These are phyloP conservation scores for Curvularia sp. DNA, from an alignment of 2,329 filamentous ascomycete species.

Conservation along the genomic window DNA sequence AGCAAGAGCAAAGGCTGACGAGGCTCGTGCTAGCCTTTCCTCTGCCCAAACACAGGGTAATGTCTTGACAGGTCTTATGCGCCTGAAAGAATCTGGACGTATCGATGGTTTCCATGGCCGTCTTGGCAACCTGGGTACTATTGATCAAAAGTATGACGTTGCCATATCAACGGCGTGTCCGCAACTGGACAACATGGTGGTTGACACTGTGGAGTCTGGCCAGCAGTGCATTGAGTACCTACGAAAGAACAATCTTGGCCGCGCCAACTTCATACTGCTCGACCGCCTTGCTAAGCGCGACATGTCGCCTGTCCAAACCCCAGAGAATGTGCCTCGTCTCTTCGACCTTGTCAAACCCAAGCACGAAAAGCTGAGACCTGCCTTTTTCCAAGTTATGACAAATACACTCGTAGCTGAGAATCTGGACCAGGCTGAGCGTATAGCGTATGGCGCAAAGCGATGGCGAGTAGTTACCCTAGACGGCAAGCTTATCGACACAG, in stretches of 20 bases:
- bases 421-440: conserved; percentile 93
- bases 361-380: conserved; percentile 82
- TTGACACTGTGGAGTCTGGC: conserved; percentile 92
- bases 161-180: conserved; percentile 98
- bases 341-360: conserved; percentile 94
- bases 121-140: conserved; percentile 90
- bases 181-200: conserved; percentile 92
- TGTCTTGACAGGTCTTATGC: conserved; percentile 89
- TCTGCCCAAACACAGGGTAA: conserved; percentile 92
- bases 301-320: conserved; percentile 80
- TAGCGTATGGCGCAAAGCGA: conserved; percentile 89
- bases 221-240: conserved; percentile 98
- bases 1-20: conserved; percentile 92
- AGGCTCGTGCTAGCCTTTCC: conserved; percentile 87
- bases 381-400: conserved; percentile 94
- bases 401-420: conserved; percentile 94
- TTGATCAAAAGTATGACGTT: conserved; percentile 92
- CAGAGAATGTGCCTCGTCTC: conserved; percentile 87
- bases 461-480: conserved; percentile 97
- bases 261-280: conserved; percentile 95
- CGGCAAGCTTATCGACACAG: conserved; percentile 95
- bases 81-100: conserved; percentile 92
- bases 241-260: conserved; percentile 93
- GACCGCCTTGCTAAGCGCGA: conserved; percentile 84
- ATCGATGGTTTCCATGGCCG: conserved; percentile 97